phyloP scores from a whole-genome alignment of 192 early-diverging fungal species.

The Coemansia sp. region DNA sequence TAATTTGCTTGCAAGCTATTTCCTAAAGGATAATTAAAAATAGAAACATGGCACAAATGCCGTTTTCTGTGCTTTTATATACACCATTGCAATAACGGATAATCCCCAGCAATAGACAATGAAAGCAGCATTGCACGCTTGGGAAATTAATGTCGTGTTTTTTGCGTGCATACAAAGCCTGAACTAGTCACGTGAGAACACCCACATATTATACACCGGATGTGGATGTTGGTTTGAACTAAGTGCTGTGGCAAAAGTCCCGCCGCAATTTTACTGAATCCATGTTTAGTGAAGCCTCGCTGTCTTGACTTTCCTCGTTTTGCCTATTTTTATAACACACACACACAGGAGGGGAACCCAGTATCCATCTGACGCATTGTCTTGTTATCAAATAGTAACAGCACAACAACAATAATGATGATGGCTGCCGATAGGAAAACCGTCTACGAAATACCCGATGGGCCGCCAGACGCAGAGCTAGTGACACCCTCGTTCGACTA shows the following conservation, averaged over 20 bases:
- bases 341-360: neutral
- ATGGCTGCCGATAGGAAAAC: neutral
- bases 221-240: neutral
- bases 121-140: no score
- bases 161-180: neutral
- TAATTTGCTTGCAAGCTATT: neutral
- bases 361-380: neutral
- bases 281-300: neutral
- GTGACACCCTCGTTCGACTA: constrained; percentile 60
- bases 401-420: neutral
- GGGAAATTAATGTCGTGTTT: neutral
- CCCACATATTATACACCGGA: neutral
- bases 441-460: constrained; percentile 55
- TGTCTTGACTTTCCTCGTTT: neutral
- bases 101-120: no score
- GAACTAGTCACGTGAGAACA: neutral
- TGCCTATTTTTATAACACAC: neutral
- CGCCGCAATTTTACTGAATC: neutral
- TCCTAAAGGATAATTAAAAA: neutral
- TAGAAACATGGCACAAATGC: neutral
- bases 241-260: neutral
- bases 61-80: no score
- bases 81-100: no score
- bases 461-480: constrained; percentile 35
- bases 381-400: neutral